Evolutionary conservation across 805 yeast species (phyloP), one percentile per base, ranked within the genome.

Genomic region (Yamadazyma akitaensis): DNA sequence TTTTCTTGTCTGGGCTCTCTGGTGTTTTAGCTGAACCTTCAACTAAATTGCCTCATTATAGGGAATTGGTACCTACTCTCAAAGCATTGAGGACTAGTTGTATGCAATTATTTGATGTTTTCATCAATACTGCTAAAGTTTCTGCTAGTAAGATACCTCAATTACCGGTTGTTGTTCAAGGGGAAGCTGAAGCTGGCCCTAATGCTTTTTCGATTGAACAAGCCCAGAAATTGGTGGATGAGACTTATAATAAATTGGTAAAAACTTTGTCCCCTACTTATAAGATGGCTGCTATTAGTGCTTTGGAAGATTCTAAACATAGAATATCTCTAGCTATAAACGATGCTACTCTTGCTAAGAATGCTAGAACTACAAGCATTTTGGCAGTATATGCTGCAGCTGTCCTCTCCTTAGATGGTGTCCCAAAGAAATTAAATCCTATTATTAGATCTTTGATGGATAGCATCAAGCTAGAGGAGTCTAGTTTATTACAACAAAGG

Each of bases 181-280:
- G 99, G 31, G 98, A 94, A 60, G 74, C 81, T 1, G 96, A 88
- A 49, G 96, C 97, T 2, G 97, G 97, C 2, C 89, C 96, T 1
- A 90, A 85, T 56, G 98, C 97, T 0, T 94, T 94, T 66, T 80
- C 89, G 13, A 62, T 94, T 35, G 85, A 78, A 37, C 78, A 80
- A 50, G 97, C 97, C 1, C 85, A 85, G 47, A 78, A 80, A 51
- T 76, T 90, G 14, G 57, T 84, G 28, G 70, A 70, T 35, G 87
- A 82, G 34, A 79, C 81, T 6, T 88, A 80, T 59, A 79, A 77
- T n/a, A 84, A 84, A 58, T 67, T 89, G 52, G 68, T 81, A 53
- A 80, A 77, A 47, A 62, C 76, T 8, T 66, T 94, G 57, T 72
- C 85, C 13, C 81, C 96, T 3, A 76, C 87, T 2, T 77, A 81